phyloP scores from a whole-genome alignment of 2,329 filamentous ascomycete species.

The Sarocladium kiliense region DNA sequence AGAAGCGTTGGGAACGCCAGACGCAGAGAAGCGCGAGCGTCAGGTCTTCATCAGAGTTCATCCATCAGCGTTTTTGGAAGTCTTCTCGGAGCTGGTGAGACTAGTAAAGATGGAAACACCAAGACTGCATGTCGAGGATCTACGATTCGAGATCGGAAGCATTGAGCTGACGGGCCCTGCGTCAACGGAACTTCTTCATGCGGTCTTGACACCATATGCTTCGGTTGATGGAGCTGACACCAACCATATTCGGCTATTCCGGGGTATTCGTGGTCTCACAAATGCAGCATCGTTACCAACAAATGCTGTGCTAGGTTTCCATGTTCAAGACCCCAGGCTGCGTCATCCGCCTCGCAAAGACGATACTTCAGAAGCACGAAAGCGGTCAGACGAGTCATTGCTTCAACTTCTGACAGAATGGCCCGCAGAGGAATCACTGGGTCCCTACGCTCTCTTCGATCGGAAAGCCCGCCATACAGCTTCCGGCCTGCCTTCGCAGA shows the following conservation, averaged over 20 bases:
- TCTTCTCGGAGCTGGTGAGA: slow-evolving; percentile 59
- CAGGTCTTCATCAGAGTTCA: slow-evolving; percentile 70
- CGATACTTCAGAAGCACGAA: slow-evolving; percentile 20
- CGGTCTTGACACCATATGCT: slow-evolving; percentile 55
- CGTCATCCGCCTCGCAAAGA: slow-evolving; percentile 64
- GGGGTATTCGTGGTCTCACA: slow-evolving; percentile 50
- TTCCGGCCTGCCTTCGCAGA: slow-evolving; percentile 66
- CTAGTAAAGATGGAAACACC: slow-evolving; percentile 57
- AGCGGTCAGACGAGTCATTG: slow-evolving; percentile 35
- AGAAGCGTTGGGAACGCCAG: slow-evolving; percentile 15
- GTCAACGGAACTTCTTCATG: slow-evolving; percentile 71
- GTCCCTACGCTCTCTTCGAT: slow-evolving; percentile 59
- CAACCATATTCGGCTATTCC: slow-evolving; percentile 44
- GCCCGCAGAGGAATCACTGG: slow-evolving; percentile 53
- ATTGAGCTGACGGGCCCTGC: slow-evolving; percentile 60
- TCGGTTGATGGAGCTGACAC: slow-evolving; percentile 20
- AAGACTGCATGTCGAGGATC: slow-evolving; percentile 58
- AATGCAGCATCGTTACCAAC: slow-evolving; percentile 66
- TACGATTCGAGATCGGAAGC: slow-evolving; percentile 62
- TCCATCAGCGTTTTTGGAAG: slow-evolving; percentile 69
- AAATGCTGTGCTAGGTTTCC: slow-evolving; percentile 67
- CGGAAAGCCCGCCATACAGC: slow-evolving; percentile 60
- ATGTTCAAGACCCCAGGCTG: slow-evolving; percentile 73
- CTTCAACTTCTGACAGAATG: slow-evolving; percentile 61
- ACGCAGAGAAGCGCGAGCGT: slow-evolving; percentile 23